These are phyloP conservation scores for Globisporangium splendens DNA, from an alignment of 352 stramenopile species.

Conservation along the genomic window DNA sequence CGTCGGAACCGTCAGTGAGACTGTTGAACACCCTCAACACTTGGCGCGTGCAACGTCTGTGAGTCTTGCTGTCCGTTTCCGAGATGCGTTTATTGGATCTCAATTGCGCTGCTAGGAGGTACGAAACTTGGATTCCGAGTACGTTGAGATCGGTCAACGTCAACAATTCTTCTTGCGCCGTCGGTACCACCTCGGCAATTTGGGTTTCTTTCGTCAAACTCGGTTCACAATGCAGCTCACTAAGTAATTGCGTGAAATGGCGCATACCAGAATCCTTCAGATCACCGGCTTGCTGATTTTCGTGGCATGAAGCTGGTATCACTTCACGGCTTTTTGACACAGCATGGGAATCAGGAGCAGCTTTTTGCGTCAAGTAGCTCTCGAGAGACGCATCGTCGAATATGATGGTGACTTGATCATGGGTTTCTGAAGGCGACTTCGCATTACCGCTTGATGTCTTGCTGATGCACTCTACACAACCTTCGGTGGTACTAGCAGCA, in stretches of 20 bases:
- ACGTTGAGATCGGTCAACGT: constrained; percentile 7
- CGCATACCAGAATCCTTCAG: too few species aligned
- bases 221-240: neutral
- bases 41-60: constrained; percentile 16
- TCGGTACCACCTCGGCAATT: constrained; percentile 15
- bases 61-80: constrained; percentile 4
- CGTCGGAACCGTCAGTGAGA: constrained; percentile 20
- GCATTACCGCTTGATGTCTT: neutral
- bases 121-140: constrained; percentile 26
- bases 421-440: neutral
- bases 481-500: neutral
- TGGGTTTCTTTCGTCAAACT: neutral
- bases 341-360: neutral
- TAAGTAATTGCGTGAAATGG: constrained; percentile 6
- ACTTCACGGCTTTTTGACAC: too few species aligned
- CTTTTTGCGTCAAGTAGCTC: constrained; percentile 2
- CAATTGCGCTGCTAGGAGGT: constrained; percentile 29
- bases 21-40: constrained; percentile 29
- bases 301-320: neutral
- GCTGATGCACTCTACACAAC: neutral
- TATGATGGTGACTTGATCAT: neutral
- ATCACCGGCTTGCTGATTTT: too few species aligned
- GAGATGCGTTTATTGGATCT: constrained; percentile 10
- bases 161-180: constrained; percentile 21
- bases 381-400: constrained; percentile 6